Evolutionary conservation across 805 yeast species (phyloP), one percentile per base, ranked within the genome.

Genomic region (Scheffersomyces amazonensis): DNA sequence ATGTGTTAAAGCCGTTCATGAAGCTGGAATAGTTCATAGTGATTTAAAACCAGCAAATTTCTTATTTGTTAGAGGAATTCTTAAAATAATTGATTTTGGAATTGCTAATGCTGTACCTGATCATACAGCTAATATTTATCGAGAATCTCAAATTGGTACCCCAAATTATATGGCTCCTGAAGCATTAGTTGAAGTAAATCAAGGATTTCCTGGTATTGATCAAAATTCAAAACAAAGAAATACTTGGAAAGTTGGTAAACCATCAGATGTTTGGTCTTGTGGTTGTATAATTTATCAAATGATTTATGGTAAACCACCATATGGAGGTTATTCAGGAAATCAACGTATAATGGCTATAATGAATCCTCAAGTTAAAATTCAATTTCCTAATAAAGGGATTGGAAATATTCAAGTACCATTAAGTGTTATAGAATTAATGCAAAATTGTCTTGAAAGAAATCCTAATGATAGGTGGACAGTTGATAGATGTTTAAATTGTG

Each of bases 131-230:
- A 91, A 93, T 50, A 78, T 91, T 15, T 90, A 90, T 54, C 73
- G 97, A 41, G 95, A 87, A 42, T 77, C 88, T 5, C 96, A 88
- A 56, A 83, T 89, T 36, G 99, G 99, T 4, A 91, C 99, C 0
- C 96, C 96, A 2, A 88, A 86, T 57, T 93, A 91, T 58, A 93
- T 91, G 98, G 96, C 99, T 0, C 99, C 99, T 0, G 99, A 91
- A 60, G 87, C 97, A 0, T 64, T 91, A 42, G 72, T 83, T 32
- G 95, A 84, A 58, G 78, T 64, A 5, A 69, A 59, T 36, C 67
- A 62, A 22, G 41, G 56, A 5, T 52, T 55, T 28, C 58, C 53
- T 39, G 64, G 58, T 1, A 30, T 54, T 16, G 30, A 27, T 13
- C 29, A 31, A 27, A 35, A 37, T 8, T 41, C 44, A 16, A 39